Percentiles rank a stretch among this genome's conserved stretches.
Evolutionary conservation across 768 basidiomycete genomes (phyloP).

Genomic region (Tylopilus sp.): DNA sequence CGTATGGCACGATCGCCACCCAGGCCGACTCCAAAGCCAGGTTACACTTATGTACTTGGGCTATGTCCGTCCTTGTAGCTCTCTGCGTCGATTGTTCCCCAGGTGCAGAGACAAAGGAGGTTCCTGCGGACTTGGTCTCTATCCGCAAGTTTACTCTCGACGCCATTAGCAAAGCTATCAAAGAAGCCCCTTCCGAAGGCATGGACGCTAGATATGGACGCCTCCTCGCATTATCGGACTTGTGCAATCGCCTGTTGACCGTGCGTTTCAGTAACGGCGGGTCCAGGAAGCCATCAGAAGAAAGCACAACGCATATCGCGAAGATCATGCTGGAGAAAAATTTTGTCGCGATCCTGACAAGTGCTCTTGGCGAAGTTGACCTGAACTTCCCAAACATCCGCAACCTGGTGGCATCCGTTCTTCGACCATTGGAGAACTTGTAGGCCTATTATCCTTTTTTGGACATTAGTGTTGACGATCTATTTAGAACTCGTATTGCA

Average conservation of each 20-base stretch:
- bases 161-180: conserved; percentile 80
- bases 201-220: conserved; percentile 83
- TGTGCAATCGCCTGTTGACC: conserved; percentile 84
- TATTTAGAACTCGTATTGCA: conserved; percentile 83
- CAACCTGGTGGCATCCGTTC: conserved; percentile 77
- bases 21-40: conserved; percentile 53
- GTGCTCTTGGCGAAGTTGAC: conserved; percentile 86
- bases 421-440: conserved; percentile 89
- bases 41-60: conserved; percentile 74
- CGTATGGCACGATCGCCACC: conserved; percentile 69
- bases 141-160: conserved; percentile 93
- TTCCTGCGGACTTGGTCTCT: conserved; percentile 73
- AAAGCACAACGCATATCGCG: conserved; percentile 86
- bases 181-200: conserved; percentile 63
- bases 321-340: conserved; percentile 99
- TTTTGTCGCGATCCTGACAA: conserved; percentile 86
- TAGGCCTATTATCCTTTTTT: conserved; percentile 38
- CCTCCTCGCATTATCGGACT: conserved; percentile 78
- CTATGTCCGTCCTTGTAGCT: conserved; percentile 86
- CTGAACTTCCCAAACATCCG: conserved; percentile 93
- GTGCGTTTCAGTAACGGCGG: conserved; percentile 62
- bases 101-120: conserved; percentile 67
- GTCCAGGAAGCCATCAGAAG: conserved; percentile 53
- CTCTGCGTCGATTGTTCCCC: conserved; percentile 85
- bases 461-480: conserved; percentile 5